Conservation (phyloP, 805 yeast genomes). For the Torulaspora microellipsoides region DNA sequence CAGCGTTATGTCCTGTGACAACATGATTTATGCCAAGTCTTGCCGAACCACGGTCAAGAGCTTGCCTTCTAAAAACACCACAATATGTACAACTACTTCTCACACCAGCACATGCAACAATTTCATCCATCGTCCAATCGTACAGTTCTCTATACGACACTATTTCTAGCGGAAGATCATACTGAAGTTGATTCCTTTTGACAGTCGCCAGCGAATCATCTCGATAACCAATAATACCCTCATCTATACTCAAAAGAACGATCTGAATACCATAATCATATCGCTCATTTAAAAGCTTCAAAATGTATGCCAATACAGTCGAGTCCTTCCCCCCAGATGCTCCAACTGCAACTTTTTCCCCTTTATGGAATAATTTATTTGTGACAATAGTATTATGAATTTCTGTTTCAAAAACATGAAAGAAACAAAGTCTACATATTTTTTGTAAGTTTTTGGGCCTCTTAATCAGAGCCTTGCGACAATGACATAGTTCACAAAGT, state of each 20-base stretch:
- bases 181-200: constrained; percentile 84
- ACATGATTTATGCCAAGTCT: constrained; percentile 82
- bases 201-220: constrained; percentile 98
- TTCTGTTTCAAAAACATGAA: constrained; percentile 87
- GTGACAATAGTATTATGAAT: constrained; percentile 82
- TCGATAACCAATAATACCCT: constrained; percentile 94
- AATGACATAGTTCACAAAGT: constrained; percentile 79
- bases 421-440: constrained; percentile 88
- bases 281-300: constrained; percentile 83
- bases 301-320: constrained; percentile 84
- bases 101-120: constrained; percentile 90
- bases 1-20: constrained; percentile 98
- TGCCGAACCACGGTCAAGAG: constrained; percentile 92
- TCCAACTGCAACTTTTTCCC: constrained; percentile 92
- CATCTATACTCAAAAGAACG: constrained; percentile 83
- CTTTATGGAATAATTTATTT: constrained; percentile 64
- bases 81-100: constrained; percentile 96
- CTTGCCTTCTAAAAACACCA: constrained; percentile 95
- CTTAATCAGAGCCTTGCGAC: constrained; percentile 77
- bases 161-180: constrained; percentile 70
- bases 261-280: constrained; percentile 83
- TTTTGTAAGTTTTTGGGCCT: constrained; percentile 91
- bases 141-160: constrained; percentile 85
- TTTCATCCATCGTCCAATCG: constrained; percentile 98
- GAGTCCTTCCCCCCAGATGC: constrained; percentile 99